Percentiles rank a stretch among this genome's conserved stretches.
Evolutionary conservation across 2,329 filamentous ascomycete genomes (phyloP).

Genomic region (Didymella segeticola): DNA sequence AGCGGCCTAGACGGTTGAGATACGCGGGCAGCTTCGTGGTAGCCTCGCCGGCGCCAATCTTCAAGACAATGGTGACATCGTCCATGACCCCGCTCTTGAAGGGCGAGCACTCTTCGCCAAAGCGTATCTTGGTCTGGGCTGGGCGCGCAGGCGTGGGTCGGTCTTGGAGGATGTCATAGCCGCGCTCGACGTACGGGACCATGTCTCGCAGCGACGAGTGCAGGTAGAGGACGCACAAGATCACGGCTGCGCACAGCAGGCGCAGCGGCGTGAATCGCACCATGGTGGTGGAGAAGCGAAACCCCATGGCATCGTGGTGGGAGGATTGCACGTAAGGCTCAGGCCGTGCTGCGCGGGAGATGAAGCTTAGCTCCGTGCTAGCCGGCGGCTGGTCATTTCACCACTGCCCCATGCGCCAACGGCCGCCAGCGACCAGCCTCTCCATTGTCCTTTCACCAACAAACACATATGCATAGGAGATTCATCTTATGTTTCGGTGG

Average conservation of each 20-base stretch:
- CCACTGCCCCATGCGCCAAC: neutral
- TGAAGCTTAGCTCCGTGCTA: slow-evolving; percentile 7
- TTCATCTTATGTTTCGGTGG: neutral
- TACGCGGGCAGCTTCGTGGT: slow-evolving; percentile 63
- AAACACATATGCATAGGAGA: neutral
- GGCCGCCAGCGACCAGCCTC: slow-evolving; percentile 7
- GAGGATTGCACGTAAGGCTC: slow-evolving; percentile 2
- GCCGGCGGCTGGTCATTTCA: slow-evolving; percentile 9
- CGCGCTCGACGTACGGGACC: slow-evolving; percentile 36
- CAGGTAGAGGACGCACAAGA: slow-evolving; percentile 32
- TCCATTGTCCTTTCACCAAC: neutral
- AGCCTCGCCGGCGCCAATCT: slow-evolving; percentile 65
- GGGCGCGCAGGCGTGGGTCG: slow-evolving; percentile 31
- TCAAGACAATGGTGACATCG: slow-evolving; percentile 63
- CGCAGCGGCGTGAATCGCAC: slow-evolving; percentile 47
- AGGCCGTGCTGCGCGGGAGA: slow-evolving; percentile 8
- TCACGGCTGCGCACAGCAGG: slow-evolving; percentile 39
- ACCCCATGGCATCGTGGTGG: slow-evolving; percentile 13
- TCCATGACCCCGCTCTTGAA: slow-evolving; percentile 43
- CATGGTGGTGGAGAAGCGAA: slow-evolving; percentile 38
- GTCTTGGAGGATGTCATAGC: slow-evolving; percentile 41
- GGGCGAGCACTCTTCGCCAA: slow-evolving; percentile 43
- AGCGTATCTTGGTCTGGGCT: slow-evolving; percentile 29
- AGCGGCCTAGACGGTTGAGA: slow-evolving; percentile 61
- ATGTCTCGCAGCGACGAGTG: slow-evolving; percentile 31